Evolutionary conservation across 2,329 filamentous ascomycete species (phyloP), one percentile per base, ranked within the genome.

Genomic region (Cladosporium sphaerospermum): DNA sequence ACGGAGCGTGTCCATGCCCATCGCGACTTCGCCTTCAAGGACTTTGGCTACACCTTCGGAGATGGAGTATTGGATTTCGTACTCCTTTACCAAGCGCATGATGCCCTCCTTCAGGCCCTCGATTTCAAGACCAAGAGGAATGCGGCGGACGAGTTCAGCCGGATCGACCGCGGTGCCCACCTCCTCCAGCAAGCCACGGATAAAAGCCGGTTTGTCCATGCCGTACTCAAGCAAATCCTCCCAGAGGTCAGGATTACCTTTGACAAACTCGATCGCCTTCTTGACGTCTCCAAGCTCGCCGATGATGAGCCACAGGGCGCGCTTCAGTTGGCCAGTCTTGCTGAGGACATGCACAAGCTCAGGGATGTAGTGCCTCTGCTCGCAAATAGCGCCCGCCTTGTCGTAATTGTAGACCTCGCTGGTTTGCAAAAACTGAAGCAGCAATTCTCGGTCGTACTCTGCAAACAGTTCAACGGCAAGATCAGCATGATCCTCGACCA

Each of bases 141-240:
- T 99, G 4, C 91, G 83, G 11, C 88, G 80, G 5, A 99, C 89
- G 3, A 99, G 81, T 13, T 86, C 87, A 57, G 97, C 92, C 0
- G 93, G 93, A 64, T 97, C 85, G 64, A 99, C 93, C 1, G 89
- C 83, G 1, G 91, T 97, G 34, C 93, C 93, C 1, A 96, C 92
- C 72, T 97, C 89, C 64, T 96, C 89, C 0, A 99, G 81, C 3
- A 99, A 75, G 0, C 88, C 91, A 10, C 89, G 85, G 60, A 99
- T 97, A 72, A 99, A 99, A 39, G 83, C 83, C 1, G 93, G 93
- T 66, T 96, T 96, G 72, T 96, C 90, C 93, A 99, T 97, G 56
- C 88, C 92, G 69, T 97, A 97, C 61, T 92, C 84, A 5, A 99
- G 80, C 7, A 99, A 78, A 64, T 97, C 91, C 59, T 96, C 88